Percentiles rank a stretch among this genome's conserved stretches.
These are phyloP conservation scores for Boehmeria nivea DNA, from an alignment of 306 rosid genomes.

Conservation along the genomic window DNA sequence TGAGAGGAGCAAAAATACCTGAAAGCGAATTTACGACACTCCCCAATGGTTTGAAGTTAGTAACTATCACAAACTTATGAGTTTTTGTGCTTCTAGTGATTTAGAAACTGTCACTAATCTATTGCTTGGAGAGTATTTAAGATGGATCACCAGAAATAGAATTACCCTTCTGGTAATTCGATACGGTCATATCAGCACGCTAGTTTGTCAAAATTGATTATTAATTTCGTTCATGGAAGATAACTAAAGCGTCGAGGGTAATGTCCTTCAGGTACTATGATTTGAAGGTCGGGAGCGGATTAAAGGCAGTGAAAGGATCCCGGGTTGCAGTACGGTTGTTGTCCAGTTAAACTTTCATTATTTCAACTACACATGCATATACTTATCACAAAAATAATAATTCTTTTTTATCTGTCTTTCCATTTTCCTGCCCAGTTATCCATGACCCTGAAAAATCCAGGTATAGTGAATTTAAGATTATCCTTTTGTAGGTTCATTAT, in stretches of 20 bases:
- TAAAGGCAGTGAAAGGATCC: slow-evolving; percentile 82
- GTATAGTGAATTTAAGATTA: no score
- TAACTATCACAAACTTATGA: slow-evolving; percentile 15
- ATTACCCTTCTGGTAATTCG: no score
- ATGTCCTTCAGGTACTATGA: slow-evolving; percentile 96
- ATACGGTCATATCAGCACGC: no score
- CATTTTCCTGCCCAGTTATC: no score
- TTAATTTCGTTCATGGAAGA: no score
- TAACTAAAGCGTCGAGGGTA: no score
- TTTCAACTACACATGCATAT: neutral
- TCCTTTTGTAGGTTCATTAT: slow-evolving; percentile 76
- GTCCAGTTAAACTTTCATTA: slow-evolving; percentile 43
- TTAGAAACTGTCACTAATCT: no score
- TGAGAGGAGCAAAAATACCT: slow-evolving; percentile 74
- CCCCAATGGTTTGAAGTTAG: slow-evolving; percentile 90
- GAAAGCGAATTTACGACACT: slow-evolving; percentile 80
- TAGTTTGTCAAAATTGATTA: no score
- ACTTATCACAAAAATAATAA: neutral
- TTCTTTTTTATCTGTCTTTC: no score
- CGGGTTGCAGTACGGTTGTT: slow-evolving; percentile 95
- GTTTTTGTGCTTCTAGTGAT: slow-evolving; percentile 3
- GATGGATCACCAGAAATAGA: no score
- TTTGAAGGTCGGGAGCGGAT: slow-evolving; percentile 84
- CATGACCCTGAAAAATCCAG: neutral
- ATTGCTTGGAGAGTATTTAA: no score